Base-by-base conservation (phyloP, 1,284 basidiomycete species). In the Neolentinus lepideus region DNA sequence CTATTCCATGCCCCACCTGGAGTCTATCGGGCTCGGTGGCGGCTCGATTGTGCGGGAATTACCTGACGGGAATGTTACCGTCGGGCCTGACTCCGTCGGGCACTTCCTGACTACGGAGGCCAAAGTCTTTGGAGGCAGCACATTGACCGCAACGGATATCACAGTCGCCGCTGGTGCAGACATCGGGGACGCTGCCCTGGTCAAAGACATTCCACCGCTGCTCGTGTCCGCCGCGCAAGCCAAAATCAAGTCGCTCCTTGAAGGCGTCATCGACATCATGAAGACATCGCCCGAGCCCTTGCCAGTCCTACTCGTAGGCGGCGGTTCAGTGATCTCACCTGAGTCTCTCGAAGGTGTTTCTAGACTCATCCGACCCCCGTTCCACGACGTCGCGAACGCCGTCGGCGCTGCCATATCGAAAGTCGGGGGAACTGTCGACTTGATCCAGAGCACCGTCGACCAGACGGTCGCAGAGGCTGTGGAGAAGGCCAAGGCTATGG, bases 71-170 rank as follows among this genome's bases (percentile, higher is more conserved):
- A 16, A n/a, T 6, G 69, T 76, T 1, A 71, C 72, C 0, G 76
- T 84, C 19, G 81, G 81, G 1, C 80, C 80, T 2, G 79, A 81
- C 59, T 82, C 80, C 16, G 79, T 81, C 9, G 81, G 81, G 1
- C 77, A 80, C 65, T 65, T 68, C 56, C 75, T 84, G 51, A 70
- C 71, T 1, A 70, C 71, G 22, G 74, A 79, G 16, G 73, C 75
- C 11, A 61, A 68, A 27, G 71, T 79, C 0, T 84, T 84, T 56
- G 77, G 78, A 1, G 80, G 82, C 8, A 57, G 68, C 11, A 70
- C 72, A 0, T 66, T 80, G 22, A 83, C 81, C 4, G 69, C 83
- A 0, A 84, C 81, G 0, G 81, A 83, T 62, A 65, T 81, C 25
- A 68, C 71, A 22, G 77, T 79, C 0, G 72, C 74, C 2, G 29